Base-by-base conservation (phyloP, 768 basidiomycete species). In the Paxillus ammoniavirescens region DNA sequence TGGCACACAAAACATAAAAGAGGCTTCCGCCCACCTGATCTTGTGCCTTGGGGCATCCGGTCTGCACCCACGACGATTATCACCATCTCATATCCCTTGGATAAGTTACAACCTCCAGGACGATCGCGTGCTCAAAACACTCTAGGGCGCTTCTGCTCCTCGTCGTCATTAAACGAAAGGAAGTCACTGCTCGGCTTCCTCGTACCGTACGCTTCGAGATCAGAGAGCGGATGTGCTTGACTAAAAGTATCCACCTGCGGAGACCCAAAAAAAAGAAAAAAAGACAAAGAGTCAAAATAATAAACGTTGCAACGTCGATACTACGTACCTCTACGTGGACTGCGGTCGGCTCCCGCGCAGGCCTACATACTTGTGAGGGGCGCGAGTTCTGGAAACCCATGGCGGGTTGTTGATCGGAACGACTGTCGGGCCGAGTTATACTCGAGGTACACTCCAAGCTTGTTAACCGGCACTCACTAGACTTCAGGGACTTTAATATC, bases 251-350 rank as follows among this genome's bases (percentile, higher is more conserved):
- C 66, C 52, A 69, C 71, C 66, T 68, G 53, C 5, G 4, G 12
- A 36, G 35, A 49, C 55, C n/a, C n/a, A n/a, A n/a, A n/a, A n/a
- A n/a, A n/a, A n/a, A n/a, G 46, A 53, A 36, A 47, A 12, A 30
- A n/a, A n/a, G n/a, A n/a, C n/a, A n/a, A n/a, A n/a, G n/a, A 52
- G 26, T 15, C 10, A 23, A 40, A 26, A 46, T 37, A 37, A 38
- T 21, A 9, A 12, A 21, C 14, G 5, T 3, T 21, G 10, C n/a
- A 17, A 30, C 10, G 8, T 26, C 14, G 23, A 48, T 55, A 4
- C 33, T 21, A 55, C 67, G 43, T 30, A 73, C 73, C 62, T 73
- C 73, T 28, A 73, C 72, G 31, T 71, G 72, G 18, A 73, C 61
- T 7, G 62, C 47, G n/a, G 63, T 42, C 4, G 55, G 50, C 45